Evolutionary conservation across 208 protist species (phyloP), one percentile per base, ranked within the genome.

Genomic region (Crithidia bombi): DNA sequence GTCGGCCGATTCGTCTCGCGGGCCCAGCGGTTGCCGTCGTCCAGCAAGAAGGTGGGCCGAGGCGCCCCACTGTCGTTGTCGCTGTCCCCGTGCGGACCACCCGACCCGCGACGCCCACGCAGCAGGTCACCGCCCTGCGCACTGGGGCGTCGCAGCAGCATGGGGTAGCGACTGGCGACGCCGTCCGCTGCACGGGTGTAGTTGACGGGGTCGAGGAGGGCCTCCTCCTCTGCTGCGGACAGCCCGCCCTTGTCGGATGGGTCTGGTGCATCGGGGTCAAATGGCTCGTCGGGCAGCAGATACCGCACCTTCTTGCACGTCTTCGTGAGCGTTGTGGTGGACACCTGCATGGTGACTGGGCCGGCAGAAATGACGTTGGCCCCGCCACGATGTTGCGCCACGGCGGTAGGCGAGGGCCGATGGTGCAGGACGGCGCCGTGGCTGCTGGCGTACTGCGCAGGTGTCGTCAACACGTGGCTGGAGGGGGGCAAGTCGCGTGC

Each of bases 271-370:
- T 80, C 73, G 19, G 81, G 77, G 51, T 82, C 55, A 47, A 73
- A 86, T 4, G 65, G 15, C 39, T 81, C 74, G 11, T 71, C 63
- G 14, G 85, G 65, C 12, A 67, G 28, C 59, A 84, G 17, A 65
- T 91, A 91, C 32, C 80, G 76, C 57, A 88, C 80, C 58, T 86
- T 86, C 65, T 76, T 78, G n/a, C 74, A 61, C 28, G 81, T 70
- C 43, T 72, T 83, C 14, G 73, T 91, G 23, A 91, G 66, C 11
- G 85, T 91, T 23, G 82, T 85, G 5, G 85, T 91, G 44, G 79
- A 81, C 36, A 91, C 70, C 58, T 69, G 66, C 44, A 86, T 15
- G 19, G 69, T 74, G 33, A 58, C 64, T 17, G 70, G 57, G 44
- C 30, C 46, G 5, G 26, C 28, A 11, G 52, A 14, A 10, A 26